Evolutionary conservation across 805 yeast species (phyloP), one percentile per base, ranked within the genome.

Genomic region (Grigorovia transvaalensis): DNA sequence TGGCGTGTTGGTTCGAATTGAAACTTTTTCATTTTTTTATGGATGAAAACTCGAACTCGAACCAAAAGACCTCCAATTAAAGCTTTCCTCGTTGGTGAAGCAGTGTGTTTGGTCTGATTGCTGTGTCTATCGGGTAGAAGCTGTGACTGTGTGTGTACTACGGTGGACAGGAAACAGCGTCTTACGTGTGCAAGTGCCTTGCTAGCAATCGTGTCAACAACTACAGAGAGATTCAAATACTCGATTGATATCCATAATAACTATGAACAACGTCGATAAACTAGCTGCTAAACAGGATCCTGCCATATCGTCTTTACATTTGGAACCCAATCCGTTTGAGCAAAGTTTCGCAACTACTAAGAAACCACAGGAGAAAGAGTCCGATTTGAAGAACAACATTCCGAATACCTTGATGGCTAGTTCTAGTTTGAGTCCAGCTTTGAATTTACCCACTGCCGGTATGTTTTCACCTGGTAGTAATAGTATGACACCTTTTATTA

Each of bases 291-390:
- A 33, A 33, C 18, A 8, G 12, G 42, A 38, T 20, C 33, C n/a
- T 12, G 41, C 50, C 11, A 49, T 49, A 1, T 64, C 70, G 1
- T 58, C 87, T 44, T 79, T 88, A 60, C 91, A 84, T 54, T 72
- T 89, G 53, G 99, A 93, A 67, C 96, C 93, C 9, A 91, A 91
- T 62, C 97, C 97, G 4, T 91, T 91, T 65, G 99, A 91, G 68
- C 86, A 85, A 67, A 86, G 96, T 49, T 91, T 91, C 71, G 96
- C 93, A n/a, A 70, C 81, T 2, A 81, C 63, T 2, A 57, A 63
- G 50, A 59, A 58, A 46, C 40, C 51, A 1, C 11, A 17, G 4
- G 23, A 44, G 23, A 15, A n/a, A 9, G 33, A 15, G 13, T 20
- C 46, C 9, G 15, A 12, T 2, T n/a, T 38, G 27, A 33, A 8